These are phyloP conservation scores for Nyctanthes arbortristis DNA, from an alignment of 257 asterid species.

Conservation along the genomic window DNA sequence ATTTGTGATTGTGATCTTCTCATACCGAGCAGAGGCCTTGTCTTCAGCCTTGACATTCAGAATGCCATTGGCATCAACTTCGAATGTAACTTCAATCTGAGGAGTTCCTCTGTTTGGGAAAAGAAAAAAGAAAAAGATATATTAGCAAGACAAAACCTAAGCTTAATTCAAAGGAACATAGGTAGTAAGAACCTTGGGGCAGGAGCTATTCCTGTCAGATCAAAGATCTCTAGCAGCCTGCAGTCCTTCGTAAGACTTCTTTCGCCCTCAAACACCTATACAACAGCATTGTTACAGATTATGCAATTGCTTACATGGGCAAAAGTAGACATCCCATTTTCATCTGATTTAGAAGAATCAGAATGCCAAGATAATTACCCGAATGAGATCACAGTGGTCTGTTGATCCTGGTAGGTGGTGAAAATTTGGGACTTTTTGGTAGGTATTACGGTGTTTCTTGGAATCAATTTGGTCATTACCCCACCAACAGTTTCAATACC, in stretches of 20 bases:
- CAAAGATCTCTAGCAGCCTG: constrained; percentile 78
- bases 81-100: constrained; percentile 85
- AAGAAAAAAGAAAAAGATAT: not conserved
- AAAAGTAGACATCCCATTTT: not conserved
- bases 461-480: constrained; percentile 92
- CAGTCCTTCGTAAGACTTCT: constrained; percentile 84
- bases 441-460: constrained; percentile 77
- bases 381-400: constrained; percentile 71
- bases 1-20: constrained; percentile 58
- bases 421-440: constrained; percentile 85
- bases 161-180: not conserved
- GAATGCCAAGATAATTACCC: constrained; percentile 35
- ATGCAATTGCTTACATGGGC: not conserved
- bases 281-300: not conserved
- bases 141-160: not conserved
- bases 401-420: constrained; percentile 89
- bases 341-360: not conserved
- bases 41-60: constrained; percentile 62
- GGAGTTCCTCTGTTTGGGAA: constrained; percentile 83
- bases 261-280: constrained; percentile 84
- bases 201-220: constrained; percentile 71
- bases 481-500: constrained; percentile 97
- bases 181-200: constrained; percentile 57
- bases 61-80: constrained; percentile 80
- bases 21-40: constrained; percentile 55